Evolutionary conservation across 768 basidiomycete species (phyloP).

Genomic region (Leccinum obscurum): DNA sequence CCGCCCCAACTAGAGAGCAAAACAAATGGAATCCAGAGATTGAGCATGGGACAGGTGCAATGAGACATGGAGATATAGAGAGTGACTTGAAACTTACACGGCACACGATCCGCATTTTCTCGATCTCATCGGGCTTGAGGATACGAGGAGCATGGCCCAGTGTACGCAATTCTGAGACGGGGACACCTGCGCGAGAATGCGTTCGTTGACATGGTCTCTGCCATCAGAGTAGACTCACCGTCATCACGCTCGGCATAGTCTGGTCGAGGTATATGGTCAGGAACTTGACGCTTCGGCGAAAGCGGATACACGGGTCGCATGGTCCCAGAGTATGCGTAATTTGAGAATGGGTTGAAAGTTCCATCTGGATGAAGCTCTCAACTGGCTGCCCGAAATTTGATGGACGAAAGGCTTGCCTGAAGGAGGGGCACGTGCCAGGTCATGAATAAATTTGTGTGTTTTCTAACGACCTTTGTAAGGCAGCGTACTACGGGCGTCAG

Average conservation of each 20-base stretch:
- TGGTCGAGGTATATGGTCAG: slow-evolving; percentile 80
- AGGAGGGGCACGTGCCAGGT: slow-evolving; percentile 44
- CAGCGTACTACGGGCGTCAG: neutral
- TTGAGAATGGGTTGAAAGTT: slow-evolving; percentile 77
- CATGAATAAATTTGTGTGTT: slow-evolving; percentile 78
- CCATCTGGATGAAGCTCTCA: slow-evolving; percentile 49
- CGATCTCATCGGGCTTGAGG: slow-evolving; percentile 72
- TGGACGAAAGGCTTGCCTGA: slow-evolving; percentile 9
- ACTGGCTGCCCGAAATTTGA: neutral
- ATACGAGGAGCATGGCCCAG: slow-evolving; percentile 64
- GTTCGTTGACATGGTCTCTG: neutral
- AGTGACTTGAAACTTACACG: slow-evolving; percentile 52
- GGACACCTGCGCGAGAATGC: slow-evolving; percentile 47
- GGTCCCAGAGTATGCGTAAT: slow-evolving; percentile 75
- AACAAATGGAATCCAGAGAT: slow-evolving; percentile 8
- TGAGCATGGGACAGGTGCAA: neutral
- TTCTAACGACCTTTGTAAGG: slow-evolving; percentile 48
- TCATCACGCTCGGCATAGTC: slow-evolving; percentile 73
- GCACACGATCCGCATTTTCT: slow-evolving; percentile 87
- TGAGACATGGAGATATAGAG: neutral
- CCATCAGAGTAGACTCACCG: slow-evolving; percentile 43
- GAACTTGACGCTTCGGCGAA: slow-evolving; percentile 72
- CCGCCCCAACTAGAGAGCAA: slow-evolving; percentile 62
- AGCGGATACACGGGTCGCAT: slow-evolving; percentile 88
- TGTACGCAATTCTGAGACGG: slow-evolving; percentile 55